Evolutionary conservation across 2,329 filamentous ascomycete genomes (phyloP).

Genomic region (Teratosphaeria destructans): DNA sequence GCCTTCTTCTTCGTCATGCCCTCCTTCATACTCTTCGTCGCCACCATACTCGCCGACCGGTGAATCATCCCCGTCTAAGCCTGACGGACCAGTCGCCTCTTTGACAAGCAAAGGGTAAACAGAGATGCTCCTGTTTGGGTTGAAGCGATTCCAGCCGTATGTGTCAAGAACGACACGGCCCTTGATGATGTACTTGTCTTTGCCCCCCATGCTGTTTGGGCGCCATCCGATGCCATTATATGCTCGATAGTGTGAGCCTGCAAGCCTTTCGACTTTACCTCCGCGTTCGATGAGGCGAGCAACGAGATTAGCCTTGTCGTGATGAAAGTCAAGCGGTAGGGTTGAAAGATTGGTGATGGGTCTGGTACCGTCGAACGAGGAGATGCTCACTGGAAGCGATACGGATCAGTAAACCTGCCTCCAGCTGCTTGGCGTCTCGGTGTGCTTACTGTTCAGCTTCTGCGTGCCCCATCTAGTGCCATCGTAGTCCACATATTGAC

Average conservation of each 20-base stretch:
- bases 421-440: too few species aligned
- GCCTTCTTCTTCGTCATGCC: constrained; percentile 14
- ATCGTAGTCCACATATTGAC: constrained; percentile 27
- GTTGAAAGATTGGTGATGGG: constrained; percentile 32
- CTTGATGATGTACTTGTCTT: constrained; percentile 35
- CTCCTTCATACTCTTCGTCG: constrained; percentile 10
- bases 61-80: background rate
- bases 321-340: constrained; percentile 37
- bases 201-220: constrained; percentile 18
- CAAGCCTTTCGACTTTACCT: constrained; percentile 35
- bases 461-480: constrained; percentile 29
- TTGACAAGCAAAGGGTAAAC: constrained; percentile 24
- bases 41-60: constrained; percentile 4
- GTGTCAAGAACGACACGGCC: constrained; percentile 43
- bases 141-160: constrained; percentile 37
- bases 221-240: constrained; percentile 39
- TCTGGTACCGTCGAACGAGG: constrained; percentile 31
- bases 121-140: constrained; percentile 32
- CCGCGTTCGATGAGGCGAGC: constrained; percentile 36
- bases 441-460: constrained; percentile 9
- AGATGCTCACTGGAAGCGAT: constrained; percentile 14
- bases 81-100: background rate
- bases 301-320: constrained; percentile 29
- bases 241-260: constrained; percentile 40
- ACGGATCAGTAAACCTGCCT: too few species aligned